Base-by-base conservation (phyloP, 108 stramenopile genomes). In the Nitzschia palea region DNA sequence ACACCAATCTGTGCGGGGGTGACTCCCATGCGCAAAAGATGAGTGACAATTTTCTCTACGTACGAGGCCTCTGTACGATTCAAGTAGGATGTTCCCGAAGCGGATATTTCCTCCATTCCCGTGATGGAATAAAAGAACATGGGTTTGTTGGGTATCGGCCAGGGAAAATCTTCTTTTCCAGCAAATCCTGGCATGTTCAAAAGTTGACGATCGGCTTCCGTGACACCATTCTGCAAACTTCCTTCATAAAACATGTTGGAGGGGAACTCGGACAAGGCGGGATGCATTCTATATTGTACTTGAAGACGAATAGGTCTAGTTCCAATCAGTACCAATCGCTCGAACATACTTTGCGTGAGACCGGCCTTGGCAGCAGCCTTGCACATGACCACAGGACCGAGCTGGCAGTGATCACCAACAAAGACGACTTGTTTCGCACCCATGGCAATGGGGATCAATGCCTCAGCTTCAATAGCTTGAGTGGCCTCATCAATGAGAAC, bases 191-290 rank as follows among this genome's bases (percentile, higher is more conserved):
- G 80, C 66, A 89, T 60, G 62, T 79, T 81, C 52, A 83, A 66
- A 44, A 95, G 54, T 62, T 88, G 85, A 55, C 98, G 92, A 57
- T 99, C 97, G 26, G 81, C 89, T 67, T 98, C 97, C 0, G 95
- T 93, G 18, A 99, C 97, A 51, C 99, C 97, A 70, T 99, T 98
- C 68, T 97, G 95, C 60, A 99, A 83, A 57, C 91, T 93, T 62
- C 98, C 98, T 76, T 98, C 98, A 67, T 99, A 99, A 71, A 99
- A 99, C 92, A 97, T 99, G 70, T 98, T 96, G 53, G 95, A 96
- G 10, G 98, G 98, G 68, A 98, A 99, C 73, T 97, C 98, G 15
- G 95, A 94, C 50, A 99, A 80, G 26, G 88, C 86, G 10, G 98
- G 98, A 68, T 99, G 98, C 97, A 98, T 98, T 30, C 98, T 91